Evolutionary conservation across 768 basidiomycete species (phyloP), one percentile per base, ranked within the genome.

Genomic region (Panus rudis): DNA sequence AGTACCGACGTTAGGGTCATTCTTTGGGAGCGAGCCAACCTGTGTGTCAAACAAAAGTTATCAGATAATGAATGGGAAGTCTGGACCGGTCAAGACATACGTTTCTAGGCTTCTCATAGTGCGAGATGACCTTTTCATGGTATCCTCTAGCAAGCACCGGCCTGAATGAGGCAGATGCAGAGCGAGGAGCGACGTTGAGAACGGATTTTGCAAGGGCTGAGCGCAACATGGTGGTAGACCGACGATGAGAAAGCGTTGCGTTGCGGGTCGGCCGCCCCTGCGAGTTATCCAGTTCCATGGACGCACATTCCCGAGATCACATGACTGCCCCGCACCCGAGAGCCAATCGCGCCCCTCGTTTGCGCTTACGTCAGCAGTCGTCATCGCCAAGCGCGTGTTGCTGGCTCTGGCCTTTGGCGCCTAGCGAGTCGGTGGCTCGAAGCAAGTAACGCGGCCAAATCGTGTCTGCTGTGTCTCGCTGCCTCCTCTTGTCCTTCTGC

Each of bases 101-200:
- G 69, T 99, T 99, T 73, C 87, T 81, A 52, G 96, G 96, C 66
- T 78, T 81, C 73, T 98, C 94, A 64, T 98, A 98, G 68, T 98
- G 96, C 20, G 89, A 86, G 51, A 93, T 91, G 39, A 98, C 94
- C 58, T 97, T 96, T 63, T 93, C 91, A 60, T 97, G 93, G 61
- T 97, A 97, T 4, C 70, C 73, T 55, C 92, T 80, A 53, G 73
- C 69, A 42, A 75, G 61, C 16, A 75, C 57, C n/a, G 82, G 78
- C 3, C 72, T 63, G 10, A 73, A 42, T 7, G 33, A 7, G 21
- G 65, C 57, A 42, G 67, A 68, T 23, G 67, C 49, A 32, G 65
- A 53, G 40, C 75, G 72, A 46, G 76, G 63, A 52, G 68, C 62
- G 48, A 54, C 46, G 52, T 62, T 63, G 58, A 76, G 62, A 32